Base-by-base conservation (phyloP, 2,329 filamentous ascomycete species). In the Alternaria atra region DNA sequence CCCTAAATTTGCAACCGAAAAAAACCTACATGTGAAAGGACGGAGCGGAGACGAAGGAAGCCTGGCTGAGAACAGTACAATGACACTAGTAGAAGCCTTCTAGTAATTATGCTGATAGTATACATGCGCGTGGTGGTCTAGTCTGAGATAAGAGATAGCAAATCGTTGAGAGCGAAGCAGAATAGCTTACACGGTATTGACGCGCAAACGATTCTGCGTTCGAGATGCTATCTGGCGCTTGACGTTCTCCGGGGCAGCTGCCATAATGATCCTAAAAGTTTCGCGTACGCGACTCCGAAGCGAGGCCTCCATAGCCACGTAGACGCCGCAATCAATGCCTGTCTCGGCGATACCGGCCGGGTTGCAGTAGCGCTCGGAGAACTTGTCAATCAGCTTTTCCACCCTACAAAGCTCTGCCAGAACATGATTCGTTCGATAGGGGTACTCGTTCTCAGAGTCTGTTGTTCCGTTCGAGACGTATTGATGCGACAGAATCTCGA, bases 371-470 rank as follows among this genome's bases (percentile, higher is more conserved):
- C 74, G 71, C 55, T 76, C 74, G 2, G 73, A 72, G 62, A 78
- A 78, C 65, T 71, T 74, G 60, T 78, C 74, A 44, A 78, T 76
- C 55, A 78, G 71, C 68, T 78, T 77, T 63, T 78, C 76, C 1
- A 78, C 71, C 44, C 72, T 76, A 55, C 72, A 68, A 10, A 78
- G 68, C 64, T 78, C 75, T 23, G 65, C 66, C 8, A 78, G 69
- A 6, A 78, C 68, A 5, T 74, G 68, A 44, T 77, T 74, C 0
- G 74, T 76, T 5, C 73, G 68, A 54, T 74, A 69, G 2, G 71
- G 71, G 32, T 73, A 66, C 37, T 77, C 75, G 12, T 72, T 69
- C 48, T 77, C 75, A 29, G 65, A 57, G 39, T 73, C 67, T 13
- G 70, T 60, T 27, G 61, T 62, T 40, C 68, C 67, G 1, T 70